phyloP scores from a whole-genome alignment of 2,329 filamentous ascomycete species.

The Apiospora saccharicola region DNA sequence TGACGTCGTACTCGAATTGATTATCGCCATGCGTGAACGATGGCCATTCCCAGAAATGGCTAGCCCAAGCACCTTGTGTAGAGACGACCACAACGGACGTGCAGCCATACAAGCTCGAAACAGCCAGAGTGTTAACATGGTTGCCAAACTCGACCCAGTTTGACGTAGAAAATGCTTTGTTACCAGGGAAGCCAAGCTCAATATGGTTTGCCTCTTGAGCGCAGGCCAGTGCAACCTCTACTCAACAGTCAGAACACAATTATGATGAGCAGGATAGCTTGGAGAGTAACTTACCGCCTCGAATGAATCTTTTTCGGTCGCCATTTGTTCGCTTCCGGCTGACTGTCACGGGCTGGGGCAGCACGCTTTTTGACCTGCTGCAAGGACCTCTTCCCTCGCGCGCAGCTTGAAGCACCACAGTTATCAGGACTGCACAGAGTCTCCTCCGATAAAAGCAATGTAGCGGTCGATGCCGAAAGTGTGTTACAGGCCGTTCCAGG shows the following conservation, averaged over 20 bases:
- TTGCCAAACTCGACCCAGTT: background rate
- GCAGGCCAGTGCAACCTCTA: background rate
- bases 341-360: background rate
- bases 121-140: background rate
- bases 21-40: background rate
- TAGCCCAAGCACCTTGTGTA: slow-evolving; percentile 14
- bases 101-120: slow-evolving; percentile 2
- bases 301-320: background rate
- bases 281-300: background rate
- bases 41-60: slow-evolving; percentile 10
- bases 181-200: background rate
- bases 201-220: background rate
- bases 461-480: background rate
- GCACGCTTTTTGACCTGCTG: background rate
- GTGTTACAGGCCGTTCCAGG: background rate
- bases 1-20: background rate
- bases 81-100: slow-evolving; percentile 19
- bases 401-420: background rate
- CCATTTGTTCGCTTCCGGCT: background rate
- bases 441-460: background rate
- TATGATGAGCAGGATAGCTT: background rate
- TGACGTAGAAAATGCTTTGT: background rate
- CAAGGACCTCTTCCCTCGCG: background rate
- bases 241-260: background rate
- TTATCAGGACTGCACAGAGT: background rate